Evolutionary conservation across 768 basidiomycete genomes (phyloP).

Genomic region (Hebeloma cylindrosporum): DNA sequence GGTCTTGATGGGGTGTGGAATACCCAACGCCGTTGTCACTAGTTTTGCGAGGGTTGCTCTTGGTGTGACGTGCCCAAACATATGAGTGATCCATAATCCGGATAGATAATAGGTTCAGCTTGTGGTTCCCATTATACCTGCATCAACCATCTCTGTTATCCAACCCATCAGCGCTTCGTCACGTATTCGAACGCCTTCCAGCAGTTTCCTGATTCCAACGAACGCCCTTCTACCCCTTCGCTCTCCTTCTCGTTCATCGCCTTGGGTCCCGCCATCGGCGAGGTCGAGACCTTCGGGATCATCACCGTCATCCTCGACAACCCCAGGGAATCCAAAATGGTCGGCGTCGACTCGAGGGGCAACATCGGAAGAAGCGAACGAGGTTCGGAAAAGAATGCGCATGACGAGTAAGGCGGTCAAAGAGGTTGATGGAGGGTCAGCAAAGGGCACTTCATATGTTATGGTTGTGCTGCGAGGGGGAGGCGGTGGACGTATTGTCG

Average conservation of each 20-base stretch:
- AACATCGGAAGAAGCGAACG: conserved; percentile 70
- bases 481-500: conserved; percentile 69
- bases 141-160: conserved; percentile 41
- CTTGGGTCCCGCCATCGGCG: conserved; percentile 46
- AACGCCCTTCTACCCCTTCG: conserved; percentile 73
- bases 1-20: too few species aligned
- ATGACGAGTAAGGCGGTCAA: conserved; percentile 81
- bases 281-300: conserved; percentile 42
- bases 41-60: too few species aligned
- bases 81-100: not conserved
- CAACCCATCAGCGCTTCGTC: conserved; percentile 53
- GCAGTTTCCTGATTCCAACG: conserved; percentile 50
- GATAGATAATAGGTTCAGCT: too few species aligned
- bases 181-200: conserved; percentile 65
- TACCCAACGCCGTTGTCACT: too few species aligned
- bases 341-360: conserved; percentile 76
- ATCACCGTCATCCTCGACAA: conserved; percentile 78
- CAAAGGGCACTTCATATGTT: conserved; percentile 54
- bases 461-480: conserved; percentile 67
- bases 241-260: conserved; percentile 67
- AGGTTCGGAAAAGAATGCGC: conserved; percentile 78
- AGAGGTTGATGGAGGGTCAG: conserved; percentile 70
- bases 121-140: conserved; percentile 16
- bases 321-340: conserved; percentile 87
- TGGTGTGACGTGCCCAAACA: too few species aligned